Percentiles rank a stretch among this genome's conserved stretches.
These are phyloP conservation scores for Lunularia cruciata DNA, from an alignment of 225 moss, liverwort and hornwort species.

Conservation along the genomic window DNA sequence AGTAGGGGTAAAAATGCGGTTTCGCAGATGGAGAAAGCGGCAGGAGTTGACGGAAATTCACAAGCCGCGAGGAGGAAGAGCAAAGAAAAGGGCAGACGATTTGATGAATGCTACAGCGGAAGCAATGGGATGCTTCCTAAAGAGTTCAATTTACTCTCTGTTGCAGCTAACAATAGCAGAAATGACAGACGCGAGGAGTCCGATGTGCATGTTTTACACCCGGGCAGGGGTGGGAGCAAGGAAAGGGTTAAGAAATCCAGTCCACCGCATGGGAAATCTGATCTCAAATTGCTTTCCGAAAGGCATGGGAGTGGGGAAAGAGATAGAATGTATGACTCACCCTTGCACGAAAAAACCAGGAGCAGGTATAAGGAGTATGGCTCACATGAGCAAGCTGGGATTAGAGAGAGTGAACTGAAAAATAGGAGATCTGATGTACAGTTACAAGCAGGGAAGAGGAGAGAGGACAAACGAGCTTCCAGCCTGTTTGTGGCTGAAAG, in stretches of 20 bases:
- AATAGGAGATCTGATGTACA: background rate
- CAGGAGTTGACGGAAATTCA: no score
- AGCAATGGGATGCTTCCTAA: no score
- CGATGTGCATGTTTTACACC: background rate
- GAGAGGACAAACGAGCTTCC: background rate
- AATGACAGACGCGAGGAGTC: background rate
- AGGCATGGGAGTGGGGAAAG: background rate
- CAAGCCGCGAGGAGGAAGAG: no score
- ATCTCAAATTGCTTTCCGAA: background rate
- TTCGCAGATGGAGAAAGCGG: no score
- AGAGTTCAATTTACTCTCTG: background rate
- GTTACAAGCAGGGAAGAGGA: no score
- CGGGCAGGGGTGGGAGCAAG: background rate
- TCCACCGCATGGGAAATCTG: background rate
- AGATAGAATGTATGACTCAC: no score
- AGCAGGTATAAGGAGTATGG: background rate
- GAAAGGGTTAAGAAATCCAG: background rate
- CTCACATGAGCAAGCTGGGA: no score
- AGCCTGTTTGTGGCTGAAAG: background rate
- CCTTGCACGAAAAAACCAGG: no score
- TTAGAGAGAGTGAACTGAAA: no score
- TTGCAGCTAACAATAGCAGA: background rate
- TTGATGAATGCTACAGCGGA: no score
- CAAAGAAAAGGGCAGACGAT: no score
- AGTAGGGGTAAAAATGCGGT: no score